Evolutionary conservation across 169 alveolate species (phyloP), one percentile per base, ranked within the genome.

Genomic region (Eimeria zaria): DNA sequence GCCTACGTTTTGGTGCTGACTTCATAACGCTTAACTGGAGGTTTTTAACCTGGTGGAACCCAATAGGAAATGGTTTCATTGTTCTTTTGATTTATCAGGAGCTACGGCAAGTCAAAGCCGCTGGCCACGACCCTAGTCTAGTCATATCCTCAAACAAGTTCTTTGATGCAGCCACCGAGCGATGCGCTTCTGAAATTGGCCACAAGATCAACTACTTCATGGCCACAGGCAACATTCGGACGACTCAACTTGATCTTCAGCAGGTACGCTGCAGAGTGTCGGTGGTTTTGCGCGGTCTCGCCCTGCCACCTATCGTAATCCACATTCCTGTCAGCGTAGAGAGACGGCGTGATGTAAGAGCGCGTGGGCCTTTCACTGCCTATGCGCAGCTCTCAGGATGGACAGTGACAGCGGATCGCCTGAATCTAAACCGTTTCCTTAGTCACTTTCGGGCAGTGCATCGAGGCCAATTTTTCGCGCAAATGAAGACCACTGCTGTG

Each of bases 381-480:
- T 97, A 98, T 89, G 98, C 97, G 97, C 99, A 99, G 97, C 99
- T 98, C 84, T 98, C 99, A n/a, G 99, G 99, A 20, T 99, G 99
- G 98, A 99, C 99, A 33, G 98, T 99, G 36, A 99, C 99, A 6
- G 99, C 99, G 7, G 99, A 99, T 97, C 99, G 99, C 98, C 97
- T 99, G 95, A 99, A 99, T 96, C 98, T 98, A 95, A 98, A 99
- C 96, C 99, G 99, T 95, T 99, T 99, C 97, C 96, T 99, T 64
- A 98, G 99, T 44, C 99, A 99, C 97, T 99, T 99, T 95, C 98
- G 99, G 95, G 99, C 99, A 41, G 99, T 99, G n/a, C 99, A 99
- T 97, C 98, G 99, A 96, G 99, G 99, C 24, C 99, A 99, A 69
- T 99, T 99, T 97, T 99, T 99, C 97, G 99, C 99, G 33, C 98